Percentiles rank a stretch among this genome's conserved stretches.
Evolutionary conservation across 257 asterid species (phyloP).

Genomic region (Mitragyna speciosa): DNA sequence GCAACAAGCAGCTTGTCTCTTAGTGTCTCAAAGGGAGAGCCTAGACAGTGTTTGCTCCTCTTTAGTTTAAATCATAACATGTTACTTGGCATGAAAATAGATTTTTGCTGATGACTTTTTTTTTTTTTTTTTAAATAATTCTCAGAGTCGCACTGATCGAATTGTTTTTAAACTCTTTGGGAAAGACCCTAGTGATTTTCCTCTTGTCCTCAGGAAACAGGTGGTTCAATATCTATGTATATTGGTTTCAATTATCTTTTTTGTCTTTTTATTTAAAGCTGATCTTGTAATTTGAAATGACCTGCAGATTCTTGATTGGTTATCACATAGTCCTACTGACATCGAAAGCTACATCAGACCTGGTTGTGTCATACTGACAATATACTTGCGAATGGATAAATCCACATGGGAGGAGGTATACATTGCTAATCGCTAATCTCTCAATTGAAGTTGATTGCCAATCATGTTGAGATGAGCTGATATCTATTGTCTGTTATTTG

Average conservation of each 20-base stretch:
- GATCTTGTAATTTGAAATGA: slow-evolving; percentile 7
- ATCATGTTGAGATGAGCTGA: neutral
- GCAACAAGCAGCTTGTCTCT: neutral
- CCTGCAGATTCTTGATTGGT: slow-evolving; percentile 92
- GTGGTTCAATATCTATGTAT: slow-evolving; percentile 29
- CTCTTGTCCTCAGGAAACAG: slow-evolving; percentile 73
- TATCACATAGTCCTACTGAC: slow-evolving; percentile 84
- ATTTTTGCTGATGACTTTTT: slow-evolving; percentile 10
- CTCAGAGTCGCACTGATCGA: slow-evolving; percentile 80
- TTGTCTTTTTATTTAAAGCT: neutral
- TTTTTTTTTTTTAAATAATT: slow-evolving; percentile 23
- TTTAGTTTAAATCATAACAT: neutral
- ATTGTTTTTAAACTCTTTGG: slow-evolving; percentile 87
- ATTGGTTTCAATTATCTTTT: slow-evolving; percentile 14
- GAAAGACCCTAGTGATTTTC: slow-evolving; percentile 75
- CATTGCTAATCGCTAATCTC: slow-evolving; percentile 10
- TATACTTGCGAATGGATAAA: slow-evolving; percentile 75
- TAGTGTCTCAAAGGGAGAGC: neutral
- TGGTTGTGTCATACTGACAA: slow-evolving; percentile 81
- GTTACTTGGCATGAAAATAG: neutral
- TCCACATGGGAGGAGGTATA: slow-evolving; percentile 76
- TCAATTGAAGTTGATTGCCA: neutral
- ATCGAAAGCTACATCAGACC: slow-evolving; percentile 94
- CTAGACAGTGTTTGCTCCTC: neutral
- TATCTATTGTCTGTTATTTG: neutral